Percentiles rank a stretch among this genome's conserved stretches.
Conservation (phyloP, 2,329 filamentous ascomycete species). For the Cryphonectria nitschkei region DNA sequence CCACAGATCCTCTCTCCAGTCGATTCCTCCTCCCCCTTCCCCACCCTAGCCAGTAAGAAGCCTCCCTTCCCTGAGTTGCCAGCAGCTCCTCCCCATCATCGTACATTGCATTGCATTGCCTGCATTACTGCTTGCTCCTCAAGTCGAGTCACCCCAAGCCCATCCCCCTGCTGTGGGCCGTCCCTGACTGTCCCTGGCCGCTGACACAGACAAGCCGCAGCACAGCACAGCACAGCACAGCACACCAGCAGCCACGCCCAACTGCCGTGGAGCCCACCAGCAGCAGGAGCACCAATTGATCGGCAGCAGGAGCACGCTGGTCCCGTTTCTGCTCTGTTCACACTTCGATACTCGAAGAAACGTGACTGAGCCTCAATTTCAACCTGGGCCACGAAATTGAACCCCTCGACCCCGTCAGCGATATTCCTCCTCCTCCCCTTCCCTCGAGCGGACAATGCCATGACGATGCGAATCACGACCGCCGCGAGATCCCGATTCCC, state of each 20-base stretch:
- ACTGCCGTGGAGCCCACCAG: constrained; percentile 21
- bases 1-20: constrained; percentile 18
- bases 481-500: constrained; percentile 38
- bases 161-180: constrained; percentile 21
- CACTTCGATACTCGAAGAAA: background rate
- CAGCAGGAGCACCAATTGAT: constrained; percentile 19
- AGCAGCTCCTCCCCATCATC: constrained; percentile 26
- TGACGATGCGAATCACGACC: constrained; percentile 45
- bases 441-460: constrained; percentile 36
- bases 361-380: background rate
- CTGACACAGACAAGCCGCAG: constrained; percentile 30
- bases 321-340: constrained; percentile 11
- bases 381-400: constrained; percentile 7
- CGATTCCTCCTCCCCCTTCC: constrained; percentile 12
- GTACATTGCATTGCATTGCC: constrained; percentile 28
- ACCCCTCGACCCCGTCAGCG: constrained; percentile 1
- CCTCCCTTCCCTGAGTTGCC: constrained; percentile 20
- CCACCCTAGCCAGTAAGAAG: constrained; percentile 25
- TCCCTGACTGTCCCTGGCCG: constrained; percentile 21
- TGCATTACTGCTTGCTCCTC: constrained; percentile 26
- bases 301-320: constrained; percentile 2
- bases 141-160: constrained; percentile 13
- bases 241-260: background rate
- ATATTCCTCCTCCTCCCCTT: background rate
- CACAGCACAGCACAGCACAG: constrained; percentile 10